These are phyloP conservation scores for Phytophthora pluvialis DNA, from an alignment of 352 stramenopile species.

Conservation along the genomic window DNA sequence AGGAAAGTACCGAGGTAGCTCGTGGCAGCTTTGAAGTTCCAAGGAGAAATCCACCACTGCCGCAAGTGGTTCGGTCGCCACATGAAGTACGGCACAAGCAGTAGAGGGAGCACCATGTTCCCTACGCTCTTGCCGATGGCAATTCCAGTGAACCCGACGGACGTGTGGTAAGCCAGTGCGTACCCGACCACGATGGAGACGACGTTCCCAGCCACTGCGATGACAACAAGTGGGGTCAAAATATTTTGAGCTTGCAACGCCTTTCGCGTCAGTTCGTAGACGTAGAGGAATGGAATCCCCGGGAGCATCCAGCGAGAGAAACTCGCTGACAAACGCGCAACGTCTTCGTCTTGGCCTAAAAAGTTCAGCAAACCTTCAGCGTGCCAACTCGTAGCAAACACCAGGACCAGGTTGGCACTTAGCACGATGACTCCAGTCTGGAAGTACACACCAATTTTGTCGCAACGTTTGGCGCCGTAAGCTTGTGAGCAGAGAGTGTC, in stretches of 20 bases:
- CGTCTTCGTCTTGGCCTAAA: constrained; percentile 46
- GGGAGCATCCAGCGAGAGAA: constrained; percentile 64
- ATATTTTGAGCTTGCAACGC: constrained; percentile 74
- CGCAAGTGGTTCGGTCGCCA: neutral
- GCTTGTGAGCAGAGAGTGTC: constrained; percentile 79
- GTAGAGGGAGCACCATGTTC: neutral
- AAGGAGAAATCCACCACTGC: neutral
- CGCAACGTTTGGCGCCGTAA: constrained; percentile 50
- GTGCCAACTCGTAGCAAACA: constrained; percentile 57
- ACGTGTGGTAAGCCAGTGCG: neutral
- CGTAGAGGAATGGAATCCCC: constrained; percentile 66
- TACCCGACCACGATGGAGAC: neutral
- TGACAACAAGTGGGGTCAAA: constrained; percentile 63
- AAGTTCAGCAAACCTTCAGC: constrained; percentile 41
- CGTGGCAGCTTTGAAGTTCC: neutral
- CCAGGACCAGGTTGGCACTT: constrained; percentile 32
- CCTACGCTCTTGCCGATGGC: neutral
- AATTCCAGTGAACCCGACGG: neutral
- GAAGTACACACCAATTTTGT: constrained; percentile 79
- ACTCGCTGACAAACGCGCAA: constrained; percentile 52
- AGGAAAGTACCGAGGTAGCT: neutral
- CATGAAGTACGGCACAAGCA: constrained; percentile 10
- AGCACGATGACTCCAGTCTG: constrained; percentile 67
- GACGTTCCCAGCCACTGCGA: constrained; percentile 12
- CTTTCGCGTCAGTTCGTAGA: constrained; percentile 80